Base-by-base conservation (phyloP, 495 filamentous ascomycete genomes). In the Xylaria sp. region DNA sequence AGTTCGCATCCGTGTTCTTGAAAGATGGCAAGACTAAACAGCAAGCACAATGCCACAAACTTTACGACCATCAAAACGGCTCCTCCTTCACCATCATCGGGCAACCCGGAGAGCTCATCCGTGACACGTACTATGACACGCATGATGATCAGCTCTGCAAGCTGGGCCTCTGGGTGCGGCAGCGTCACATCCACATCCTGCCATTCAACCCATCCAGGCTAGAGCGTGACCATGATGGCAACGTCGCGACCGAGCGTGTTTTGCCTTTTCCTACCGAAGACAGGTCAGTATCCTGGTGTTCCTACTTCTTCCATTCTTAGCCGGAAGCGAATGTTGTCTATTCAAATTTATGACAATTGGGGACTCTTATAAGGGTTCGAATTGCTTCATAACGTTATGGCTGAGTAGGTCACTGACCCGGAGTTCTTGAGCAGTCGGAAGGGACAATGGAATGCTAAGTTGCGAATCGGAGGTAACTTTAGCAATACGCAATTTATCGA, bases 91-190 rank as follows among this genome's bases (percentile, higher is more conserved):
- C 40, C 59, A 19, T 53, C 5, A 1, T 68, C 0, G 48, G 19
- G 0, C 64, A 69, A 7, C 69, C 72, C 2, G 31, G 26, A 0
- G 40, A 71, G 41, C 26, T 71, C 5, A 74, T 74, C 44, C 69
- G 69, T 43, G 72, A 74, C 53, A 74, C 64, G 0, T 74, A 74
- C 61, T 74, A 74, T 65, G 72, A 74, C 66, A 74, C 69, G 1
- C 59, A 67, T 31, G 64, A 69, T 26, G 52, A 21, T 7, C 69
- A 33, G n/a, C 72, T 74, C 5, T 40, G 66, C 35, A 48, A 48
- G 12, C 61, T 74, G 8, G 72, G 72, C 43, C 52, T 74, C 15
- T 74, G 69, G 69, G 69, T 74, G 3, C 72, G 72, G n/a, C 50
- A 67, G 19, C 72, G 72, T 52, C 21, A 52, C 29, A 35, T 62